Percentiles rank a stretch among this genome's conserved stretches.
Conservation (phyloP, 768 basidiomycete species). For the Phylloporus rhodoxanthus region DNA sequence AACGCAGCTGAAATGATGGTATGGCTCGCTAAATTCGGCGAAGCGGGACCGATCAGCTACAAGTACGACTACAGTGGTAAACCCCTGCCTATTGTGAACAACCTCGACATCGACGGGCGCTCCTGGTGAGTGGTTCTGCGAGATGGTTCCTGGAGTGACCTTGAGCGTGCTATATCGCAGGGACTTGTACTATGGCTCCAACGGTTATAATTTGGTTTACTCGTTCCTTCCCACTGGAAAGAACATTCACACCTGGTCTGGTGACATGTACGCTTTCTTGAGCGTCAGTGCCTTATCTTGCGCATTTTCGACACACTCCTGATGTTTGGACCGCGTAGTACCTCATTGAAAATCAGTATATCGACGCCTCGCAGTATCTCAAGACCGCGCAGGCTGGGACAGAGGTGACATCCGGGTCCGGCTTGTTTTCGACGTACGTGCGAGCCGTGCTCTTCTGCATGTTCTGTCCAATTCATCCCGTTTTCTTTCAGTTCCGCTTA, state of each 20-base stretch:
- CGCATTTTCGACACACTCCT: not conserved
- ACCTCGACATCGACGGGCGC: conserved; percentile 42
- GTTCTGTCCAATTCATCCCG: not conserved
- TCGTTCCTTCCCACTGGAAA: conserved; percentile 41
- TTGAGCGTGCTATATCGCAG: conserved; percentile 22
- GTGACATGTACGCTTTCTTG: conserved; percentile 50
- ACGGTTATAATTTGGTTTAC: conserved; percentile 48
- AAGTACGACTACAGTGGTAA: conserved; percentile 41
- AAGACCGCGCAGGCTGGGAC: conserved; percentile 57
- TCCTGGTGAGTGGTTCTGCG: conserved; percentile 36
- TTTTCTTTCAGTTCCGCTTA: conserved; percentile 36
- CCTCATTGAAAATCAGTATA: conserved; percentile 40
- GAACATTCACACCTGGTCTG: conserved; percentile 39
- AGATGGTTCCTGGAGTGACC: not conserved
- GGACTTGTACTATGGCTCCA: conserved; percentile 51
- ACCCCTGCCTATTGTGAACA: conserved; percentile 38
- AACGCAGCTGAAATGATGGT: conserved; percentile 52
- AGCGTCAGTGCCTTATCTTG: conserved; percentile 27
- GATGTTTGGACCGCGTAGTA: conserved; percentile 35
- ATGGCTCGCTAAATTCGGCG: conserved; percentile 57
- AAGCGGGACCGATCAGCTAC: conserved; percentile 55
- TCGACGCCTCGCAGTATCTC: conserved; percentile 51
- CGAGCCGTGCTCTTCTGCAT: not conserved
- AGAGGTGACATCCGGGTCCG: conserved; percentile 56
- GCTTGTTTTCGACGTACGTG: conserved; percentile 48